phyloP scores from a whole-genome alignment of 202 grass and related monocot species.

The Carex arenaria region DNA sequence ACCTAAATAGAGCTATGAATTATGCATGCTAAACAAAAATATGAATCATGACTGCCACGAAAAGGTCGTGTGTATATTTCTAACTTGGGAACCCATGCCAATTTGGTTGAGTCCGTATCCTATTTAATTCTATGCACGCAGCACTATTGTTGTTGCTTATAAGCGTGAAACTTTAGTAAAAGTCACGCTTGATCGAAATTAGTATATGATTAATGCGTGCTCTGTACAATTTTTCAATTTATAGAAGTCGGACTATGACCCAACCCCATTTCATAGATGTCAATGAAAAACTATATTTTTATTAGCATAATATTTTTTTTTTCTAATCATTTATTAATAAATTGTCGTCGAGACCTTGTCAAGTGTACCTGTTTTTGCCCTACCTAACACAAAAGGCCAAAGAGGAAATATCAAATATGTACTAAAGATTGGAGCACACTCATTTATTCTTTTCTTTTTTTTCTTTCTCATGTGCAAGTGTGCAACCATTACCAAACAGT shows the following conservation, averaged over 20 bases:
- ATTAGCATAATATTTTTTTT: background rate
- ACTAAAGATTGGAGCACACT: background rate
- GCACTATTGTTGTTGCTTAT: too few relatives aligned
- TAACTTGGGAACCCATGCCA: too few relatives aligned
- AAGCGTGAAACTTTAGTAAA: too few relatives aligned
- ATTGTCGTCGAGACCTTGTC: background rate
- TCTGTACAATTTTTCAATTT: background rate
- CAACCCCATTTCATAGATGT: background rate
- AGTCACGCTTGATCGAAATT: too few relatives aligned
- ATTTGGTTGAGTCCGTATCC: too few relatives aligned
- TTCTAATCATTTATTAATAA: background rate
- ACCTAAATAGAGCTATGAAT: too few relatives aligned
- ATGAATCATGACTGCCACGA: too few relatives aligned
- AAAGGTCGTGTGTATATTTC: too few relatives aligned
- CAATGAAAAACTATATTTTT: background rate
- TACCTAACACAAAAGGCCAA: conserved; percentile 23
- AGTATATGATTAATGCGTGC: too few relatives aligned
- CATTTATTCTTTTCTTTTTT: background rate
- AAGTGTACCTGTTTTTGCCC: background rate
- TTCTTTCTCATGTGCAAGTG: conserved; percentile 2
- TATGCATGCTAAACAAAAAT: too few relatives aligned
- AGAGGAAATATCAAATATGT: background rate
- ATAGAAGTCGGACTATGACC: background rate
- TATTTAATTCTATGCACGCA: too few relatives aligned
- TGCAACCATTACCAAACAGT: conserved; percentile 11